These are phyloP conservation scores for Pascua guehoae DNA, from an alignment of 1,284 basidiomycete species.

Conservation along the genomic window DNA sequence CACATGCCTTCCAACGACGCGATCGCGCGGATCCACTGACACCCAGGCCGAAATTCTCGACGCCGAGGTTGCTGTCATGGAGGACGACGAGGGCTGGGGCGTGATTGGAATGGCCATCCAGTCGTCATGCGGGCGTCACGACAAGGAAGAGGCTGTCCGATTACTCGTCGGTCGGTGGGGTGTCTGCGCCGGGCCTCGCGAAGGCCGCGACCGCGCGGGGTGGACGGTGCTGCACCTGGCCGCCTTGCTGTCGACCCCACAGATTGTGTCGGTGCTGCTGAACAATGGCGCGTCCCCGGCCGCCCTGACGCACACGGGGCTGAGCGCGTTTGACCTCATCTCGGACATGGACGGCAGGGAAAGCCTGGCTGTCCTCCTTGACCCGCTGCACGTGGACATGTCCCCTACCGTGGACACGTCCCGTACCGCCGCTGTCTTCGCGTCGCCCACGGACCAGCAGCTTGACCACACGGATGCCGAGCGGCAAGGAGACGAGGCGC, in stretches of 20 bases:
- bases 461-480: constrained; percentile 10
- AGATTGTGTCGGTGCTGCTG: constrained; percentile 84
- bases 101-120: constrained; percentile 74
- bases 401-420: no score
- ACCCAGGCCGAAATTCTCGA: constrained; percentile 35
- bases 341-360: constrained; percentile 72
- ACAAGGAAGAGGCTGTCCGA: constrained; percentile 81
- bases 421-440: constrained; percentile 14
- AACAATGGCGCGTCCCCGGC: constrained; percentile 84
- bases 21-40: background rate
- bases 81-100: constrained; percentile 79
- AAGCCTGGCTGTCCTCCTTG: constrained; percentile 71
- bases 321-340: constrained; percentile 81
- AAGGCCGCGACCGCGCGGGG: constrained; percentile 59
- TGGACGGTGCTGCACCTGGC: constrained; percentile 97
- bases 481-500: constrained; percentile 4
- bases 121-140: constrained; percentile 66
- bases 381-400: constrained; percentile 32
- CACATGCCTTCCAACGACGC: background rate
- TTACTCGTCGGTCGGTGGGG: constrained; percentile 74
- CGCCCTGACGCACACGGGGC: constrained; percentile 65
- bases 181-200: constrained; percentile 27
- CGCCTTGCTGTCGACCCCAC: constrained; percentile 79
- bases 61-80: constrained; percentile 37
- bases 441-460: constrained; percentile 9